phyloP scores from a whole-genome alignment of 2,329 filamentous ascomycete genomes.

The Colletotrichum australisinense region DNA sequence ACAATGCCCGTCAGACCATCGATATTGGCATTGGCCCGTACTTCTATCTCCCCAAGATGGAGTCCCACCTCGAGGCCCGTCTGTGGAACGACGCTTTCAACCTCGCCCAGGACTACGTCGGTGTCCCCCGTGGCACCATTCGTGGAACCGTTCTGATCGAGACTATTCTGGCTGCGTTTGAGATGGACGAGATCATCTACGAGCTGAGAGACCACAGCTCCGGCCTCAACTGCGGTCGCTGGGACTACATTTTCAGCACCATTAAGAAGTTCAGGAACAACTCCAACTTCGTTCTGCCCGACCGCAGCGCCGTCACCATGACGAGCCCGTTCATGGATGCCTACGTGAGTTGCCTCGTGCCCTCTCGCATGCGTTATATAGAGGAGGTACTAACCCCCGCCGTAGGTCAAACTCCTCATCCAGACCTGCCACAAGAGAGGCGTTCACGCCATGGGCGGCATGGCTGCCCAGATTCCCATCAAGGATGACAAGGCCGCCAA shows the following conservation, averaged over 20 bases:
- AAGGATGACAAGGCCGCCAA: slow-evolving; percentile 94
- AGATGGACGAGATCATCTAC: slow-evolving; percentile 99
- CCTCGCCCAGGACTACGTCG: slow-evolving; percentile 91
- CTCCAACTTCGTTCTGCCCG: slow-evolving; percentile 90
- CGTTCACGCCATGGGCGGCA: slow-evolving; percentile 99
- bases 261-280: slow-evolving; percentile 99
- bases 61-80: slow-evolving; percentile 95
- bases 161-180: slow-evolving; percentile 96
- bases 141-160: slow-evolving; percentile 96
- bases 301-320: slow-evolving; percentile 94
- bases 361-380: background rate
- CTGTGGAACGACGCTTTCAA: slow-evolving; percentile 99
- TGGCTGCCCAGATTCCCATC: slow-evolving; percentile 99
- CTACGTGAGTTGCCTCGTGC: slow-evolving; percentile 65
- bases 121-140: slow-evolving; percentile 90
- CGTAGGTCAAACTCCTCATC: slow-evolving; percentile 85
- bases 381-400: slow-evolving; percentile 2
- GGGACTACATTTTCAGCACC: slow-evolving; percentile 99
- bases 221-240: slow-evolving; percentile 96
- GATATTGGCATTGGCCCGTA: slow-evolving; percentile 89
- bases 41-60: slow-evolving; percentile 99
- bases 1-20: slow-evolving; percentile 92
- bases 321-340: slow-evolving; percentile 98
- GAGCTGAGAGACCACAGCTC: slow-evolving; percentile 97
- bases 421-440: slow-evolving; percentile 97